phyloP scores from a whole-genome alignment of 2,329 filamentous ascomycete species.

The Ophioceras dolichostomum region DNA sequence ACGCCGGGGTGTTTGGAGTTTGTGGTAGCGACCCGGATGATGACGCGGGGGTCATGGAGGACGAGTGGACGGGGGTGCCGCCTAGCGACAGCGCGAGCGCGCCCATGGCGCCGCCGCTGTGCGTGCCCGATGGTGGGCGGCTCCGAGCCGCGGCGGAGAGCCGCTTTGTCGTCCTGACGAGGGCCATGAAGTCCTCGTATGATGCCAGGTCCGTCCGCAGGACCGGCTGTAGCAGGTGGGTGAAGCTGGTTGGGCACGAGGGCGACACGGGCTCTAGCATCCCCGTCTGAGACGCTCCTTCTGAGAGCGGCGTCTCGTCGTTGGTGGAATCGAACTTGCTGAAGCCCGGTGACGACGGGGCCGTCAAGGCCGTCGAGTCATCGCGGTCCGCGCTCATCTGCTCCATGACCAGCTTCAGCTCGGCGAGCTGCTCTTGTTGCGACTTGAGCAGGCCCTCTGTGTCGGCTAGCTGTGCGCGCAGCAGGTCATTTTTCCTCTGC shows the following conservation, averaged over 20 bases:
- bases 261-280: slow-evolving; percentile 33
- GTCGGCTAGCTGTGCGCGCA: slow-evolving; percentile 74
- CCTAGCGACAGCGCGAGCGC: slow-evolving; percentile 32
- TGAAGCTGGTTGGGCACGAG: slow-evolving; percentile 58
- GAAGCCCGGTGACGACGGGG: slow-evolving; percentile 70
- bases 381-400: slow-evolving; percentile 65
- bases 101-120: slow-evolving; percentile 18
- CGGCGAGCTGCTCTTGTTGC: slow-evolving; percentile 83
- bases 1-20: slow-evolving; percentile 46
- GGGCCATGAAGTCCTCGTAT: slow-evolving; percentile 73
- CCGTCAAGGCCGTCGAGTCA: slow-evolving; percentile 58
- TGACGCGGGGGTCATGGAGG: slow-evolving; percentile 29
- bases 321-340: slow-evolving; percentile 53
- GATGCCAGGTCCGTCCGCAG: slow-evolving; percentile 69
- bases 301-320: slow-evolving; percentile 25
- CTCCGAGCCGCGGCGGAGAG: slow-evolving; percentile 41
- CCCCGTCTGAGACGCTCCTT: slow-evolving; percentile 19
- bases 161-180: slow-evolving; percentile 57
- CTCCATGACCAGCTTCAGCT: slow-evolving; percentile 89
- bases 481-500: slow-evolving; percentile 76
- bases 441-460: slow-evolving; percentile 76
- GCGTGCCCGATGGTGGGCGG: slow-evolving; percentile 61
- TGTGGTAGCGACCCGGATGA: slow-evolving; percentile 40
- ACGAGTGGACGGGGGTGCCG: slow-evolving; percentile 41
- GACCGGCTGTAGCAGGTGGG: slow-evolving; percentile 71